A percentile compares a stretch with the other conserved stretches of the same genome.
These are phyloP conservation scores for Hemisphaericaspora xylanilytica DNA, from an alignment of 1,139 yeast genomes.

Conservation along the genomic window DNA sequence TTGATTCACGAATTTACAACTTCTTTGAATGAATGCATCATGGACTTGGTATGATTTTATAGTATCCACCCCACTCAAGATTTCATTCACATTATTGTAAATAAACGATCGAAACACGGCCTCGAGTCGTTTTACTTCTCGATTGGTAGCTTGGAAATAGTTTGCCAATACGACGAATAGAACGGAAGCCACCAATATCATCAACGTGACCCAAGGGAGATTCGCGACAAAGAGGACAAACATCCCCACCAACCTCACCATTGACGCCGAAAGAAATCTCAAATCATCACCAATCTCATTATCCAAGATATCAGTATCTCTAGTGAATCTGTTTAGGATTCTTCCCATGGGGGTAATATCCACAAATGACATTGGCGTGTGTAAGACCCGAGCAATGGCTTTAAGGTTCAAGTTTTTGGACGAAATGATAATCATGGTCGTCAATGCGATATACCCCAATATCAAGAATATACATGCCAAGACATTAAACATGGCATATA, in stretches of 20 bases:
- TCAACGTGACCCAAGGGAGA: constrained; percentile 70
- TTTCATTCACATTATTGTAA: constrained; percentile 67
- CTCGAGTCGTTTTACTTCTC: constrained; percentile 41
- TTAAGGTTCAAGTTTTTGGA: constrained; percentile 39
- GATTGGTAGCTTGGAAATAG: constrained; percentile 46
- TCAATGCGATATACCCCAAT: constrained; percentile 44
- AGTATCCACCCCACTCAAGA: constrained; percentile 65
- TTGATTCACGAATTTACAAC: constrained; percentile 49
- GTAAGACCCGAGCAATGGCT: constrained; percentile 39
- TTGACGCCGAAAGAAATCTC: constrained; percentile 34
- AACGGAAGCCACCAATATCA: constrained; percentile 53
- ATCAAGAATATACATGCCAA: constrained; percentile 34
- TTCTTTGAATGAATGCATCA: constrained; percentile 48
- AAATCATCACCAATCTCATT: constrained; percentile 63
- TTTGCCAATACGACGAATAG: constrained; percentile 49
- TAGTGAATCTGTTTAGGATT: constrained; percentile 59
- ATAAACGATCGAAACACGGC: constrained; percentile 34
- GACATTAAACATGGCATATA: constrained; percentile 56
- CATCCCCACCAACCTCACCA: constrained; percentile 57
- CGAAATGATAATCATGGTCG: constrained; percentile 48
- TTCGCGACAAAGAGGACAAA: constrained; percentile 62
- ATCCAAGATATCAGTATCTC: constrained; percentile 79
- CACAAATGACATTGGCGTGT: constrained; percentile 55
- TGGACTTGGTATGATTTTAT: constrained; percentile 58
- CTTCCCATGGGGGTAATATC: constrained; percentile 63